Base-by-base conservation (phyloP, 2,329 filamentous ascomycete species). In the Trichoderma lentiforme region DNA sequence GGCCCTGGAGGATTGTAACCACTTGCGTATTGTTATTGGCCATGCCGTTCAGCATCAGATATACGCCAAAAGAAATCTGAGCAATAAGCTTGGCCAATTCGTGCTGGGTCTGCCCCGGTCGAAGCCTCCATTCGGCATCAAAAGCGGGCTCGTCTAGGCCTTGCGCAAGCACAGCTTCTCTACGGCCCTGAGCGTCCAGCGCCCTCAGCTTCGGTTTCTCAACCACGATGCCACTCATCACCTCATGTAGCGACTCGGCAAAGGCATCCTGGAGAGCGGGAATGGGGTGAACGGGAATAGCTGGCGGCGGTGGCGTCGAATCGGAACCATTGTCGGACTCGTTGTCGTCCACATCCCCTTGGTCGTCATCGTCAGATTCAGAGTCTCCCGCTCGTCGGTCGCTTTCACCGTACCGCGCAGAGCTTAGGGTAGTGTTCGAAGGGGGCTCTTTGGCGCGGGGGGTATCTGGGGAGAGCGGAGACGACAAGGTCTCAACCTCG, bases 51-150 rank as follows among this genome's bases (percentile, higher is more conserved):
- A 97, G 89, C 71, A 98, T 83, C 58, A 98, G 85, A 80, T 98
- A 95, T 47, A 98, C 91, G 24, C 96, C 95, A 80, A 98, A 98
- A 1, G 94, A 92, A 76, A 98, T 95, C 81, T 98, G 95, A 18
- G 95, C 91, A 79, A 97, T 89, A 63, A 98, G 88, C 83, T 98
- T 98, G 85, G 92, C 91, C 73, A 98, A 84, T 74, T 97, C 94
- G 79, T 98, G 96, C 78, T 94, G 92, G 77, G 89, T 88, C 79
- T 96, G 93, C 57, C 90, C 90, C 0, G 90, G 87, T 68, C 91
- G 89, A 79, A 92, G 91, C 72, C 91, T 90, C 94, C 95, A 97
- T 79, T 89, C 83, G 63, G 90, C 88, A 67, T 90, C 91, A 79
- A 93, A 92, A 14, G 93, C 88, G 15, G 90, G 88, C 72, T 93